phyloP scores from a whole-genome alignment of 2,329 filamentous ascomycete genomes.

The Aureobasidium mangrovei region DNA sequence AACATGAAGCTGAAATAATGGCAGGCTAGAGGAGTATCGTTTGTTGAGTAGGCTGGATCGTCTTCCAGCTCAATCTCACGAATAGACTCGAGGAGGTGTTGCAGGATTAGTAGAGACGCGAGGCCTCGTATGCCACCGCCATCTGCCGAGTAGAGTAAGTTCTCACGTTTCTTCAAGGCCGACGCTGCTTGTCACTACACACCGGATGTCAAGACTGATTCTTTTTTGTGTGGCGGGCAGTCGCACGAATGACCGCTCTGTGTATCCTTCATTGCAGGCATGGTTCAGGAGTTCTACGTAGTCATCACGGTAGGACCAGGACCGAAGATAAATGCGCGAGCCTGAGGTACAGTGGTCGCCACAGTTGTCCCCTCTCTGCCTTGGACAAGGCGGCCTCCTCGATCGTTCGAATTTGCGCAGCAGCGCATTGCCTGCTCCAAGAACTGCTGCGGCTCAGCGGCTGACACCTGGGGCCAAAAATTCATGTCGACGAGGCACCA shows the following conservation, averaged over 20 bases:
- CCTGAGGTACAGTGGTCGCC: background rate
- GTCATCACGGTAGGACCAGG: background rate
- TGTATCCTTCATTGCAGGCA: background rate
- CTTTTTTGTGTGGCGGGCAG: background rate
- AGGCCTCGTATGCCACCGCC: slow-evolving; percentile 35
- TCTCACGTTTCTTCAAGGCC: too few species aligned
- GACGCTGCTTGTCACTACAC: background rate
- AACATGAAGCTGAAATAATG: slow-evolving; percentile 36
- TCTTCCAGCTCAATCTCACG: slow-evolving; percentile 16
- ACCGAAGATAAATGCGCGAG: background rate
- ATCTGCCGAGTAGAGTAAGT: slow-evolving; percentile 19
- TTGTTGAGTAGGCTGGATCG: background rate
- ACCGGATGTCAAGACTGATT: slow-evolving; percentile 1
- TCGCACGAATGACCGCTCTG: background rate
- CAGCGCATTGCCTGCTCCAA: background rate
- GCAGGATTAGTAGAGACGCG: slow-evolving; percentile 31
- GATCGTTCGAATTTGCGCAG: background rate
- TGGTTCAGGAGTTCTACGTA: too few species aligned
- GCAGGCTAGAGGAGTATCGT: slow-evolving; percentile 24
- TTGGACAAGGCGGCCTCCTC: background rate
- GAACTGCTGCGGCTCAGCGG: background rate
- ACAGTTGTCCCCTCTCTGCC: background rate
- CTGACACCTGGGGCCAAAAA: too few species aligned
- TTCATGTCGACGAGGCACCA: too few species aligned
- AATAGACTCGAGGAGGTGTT: slow-evolving; percentile 27